Percentiles rank a stretch among this genome's conserved stretches.
Conservation (phyloP, 2,329 filamentous ascomycete genomes). For the Aschersonia sp. region DNA sequence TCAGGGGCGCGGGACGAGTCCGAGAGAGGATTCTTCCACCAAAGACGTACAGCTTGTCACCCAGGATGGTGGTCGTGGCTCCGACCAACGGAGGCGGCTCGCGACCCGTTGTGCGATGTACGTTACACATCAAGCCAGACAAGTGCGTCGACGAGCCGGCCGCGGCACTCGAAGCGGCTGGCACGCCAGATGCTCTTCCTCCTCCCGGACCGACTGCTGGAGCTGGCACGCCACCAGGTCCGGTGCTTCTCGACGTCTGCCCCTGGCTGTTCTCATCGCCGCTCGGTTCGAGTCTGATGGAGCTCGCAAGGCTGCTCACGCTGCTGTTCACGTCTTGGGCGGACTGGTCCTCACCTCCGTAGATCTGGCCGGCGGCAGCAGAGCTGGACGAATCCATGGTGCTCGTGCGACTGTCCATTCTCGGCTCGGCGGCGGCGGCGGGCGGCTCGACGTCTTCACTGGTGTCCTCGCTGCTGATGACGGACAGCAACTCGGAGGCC, state of each 20-base stretch:
- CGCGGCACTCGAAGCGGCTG: constrained; percentile 25
- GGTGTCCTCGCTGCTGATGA: constrained; percentile 15
- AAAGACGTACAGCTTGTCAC: constrained; percentile 94
- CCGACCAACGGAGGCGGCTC: constrained; percentile 88
- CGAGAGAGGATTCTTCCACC: constrained; percentile 79
- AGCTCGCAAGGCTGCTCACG: constrained; percentile 30
- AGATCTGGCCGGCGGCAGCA: constrained; percentile 19
- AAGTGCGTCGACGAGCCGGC: constrained; percentile 40
- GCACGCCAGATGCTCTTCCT: constrained; percentile 6
- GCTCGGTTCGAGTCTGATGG: constrained; percentile 25
- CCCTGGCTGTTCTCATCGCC: constrained; percentile 31
- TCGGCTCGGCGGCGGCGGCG: constrained; percentile 5
- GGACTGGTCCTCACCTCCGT: constrained; percentile 17
- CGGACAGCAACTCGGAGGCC: constrained; percentile 14
- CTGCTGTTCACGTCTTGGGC: constrained; percentile 27
- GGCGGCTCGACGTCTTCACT: background rate
- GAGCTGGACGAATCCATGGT: constrained; percentile 33
- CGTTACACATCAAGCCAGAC: constrained; percentile 55
- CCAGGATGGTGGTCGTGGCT: constrained; percentile 86
- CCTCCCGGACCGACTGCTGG: constrained; percentile 29
- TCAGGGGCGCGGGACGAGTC: constrained; percentile 65
- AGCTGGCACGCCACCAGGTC: constrained; percentile 40
- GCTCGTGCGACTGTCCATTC: constrained; percentile 26
- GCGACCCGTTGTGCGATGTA: constrained; percentile 74
- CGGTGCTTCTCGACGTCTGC: constrained; percentile 36